These are phyloP conservation scores for Krasilnikovozyma curviuscula DNA, from an alignment of 768 basidiomycete species.

Conservation along the genomic window DNA sequence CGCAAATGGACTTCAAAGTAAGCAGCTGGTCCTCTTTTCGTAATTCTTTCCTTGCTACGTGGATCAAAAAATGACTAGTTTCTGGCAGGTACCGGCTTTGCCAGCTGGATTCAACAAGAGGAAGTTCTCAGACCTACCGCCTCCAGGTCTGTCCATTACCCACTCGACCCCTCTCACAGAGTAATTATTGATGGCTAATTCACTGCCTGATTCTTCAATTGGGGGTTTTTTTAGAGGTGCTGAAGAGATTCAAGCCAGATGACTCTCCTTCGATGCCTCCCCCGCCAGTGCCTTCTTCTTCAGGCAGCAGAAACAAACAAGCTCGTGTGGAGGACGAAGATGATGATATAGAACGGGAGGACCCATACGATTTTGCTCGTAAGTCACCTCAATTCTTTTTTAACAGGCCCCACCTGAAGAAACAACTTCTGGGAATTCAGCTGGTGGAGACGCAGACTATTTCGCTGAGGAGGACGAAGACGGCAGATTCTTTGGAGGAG, in stretches of 20 bases:
- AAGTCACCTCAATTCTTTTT: not conserved
- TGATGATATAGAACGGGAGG: conserved; percentile 1
- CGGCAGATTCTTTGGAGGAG: conserved; percentile 83
- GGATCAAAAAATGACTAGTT: too few relatives aligned
- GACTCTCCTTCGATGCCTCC: conserved; percentile 26
- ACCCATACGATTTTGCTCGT: conserved; percentile 7
- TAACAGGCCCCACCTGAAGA: not conserved
- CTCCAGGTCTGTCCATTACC: conserved; percentile 13
- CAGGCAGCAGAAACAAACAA: conserved; percentile 3
- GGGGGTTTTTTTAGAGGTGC: conserved; percentile 37
- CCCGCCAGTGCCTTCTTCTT: too few relatives aligned
- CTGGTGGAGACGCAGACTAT: conserved; percentile 76
- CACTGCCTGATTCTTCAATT: conserved; percentile 23
- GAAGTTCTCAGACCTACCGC: conserved; percentile 15
- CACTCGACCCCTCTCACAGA: conserved; percentile 4
- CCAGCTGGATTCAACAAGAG: conserved; percentile 15
- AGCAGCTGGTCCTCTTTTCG: too few relatives aligned
- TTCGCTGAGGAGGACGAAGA: conserved; percentile 67
- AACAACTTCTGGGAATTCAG: conserved; percentile 63
- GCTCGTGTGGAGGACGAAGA: conserved; percentile 7
- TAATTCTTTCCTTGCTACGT: too few relatives aligned
- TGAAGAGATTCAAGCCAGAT: conserved; percentile 11
- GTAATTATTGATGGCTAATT: conserved; percentile 12
- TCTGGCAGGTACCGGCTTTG: conserved; percentile 42
- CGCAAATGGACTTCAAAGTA: too few relatives aligned